phyloP scores from a whole-genome alignment of 768 basidiomycete genomes.

The Tricholoma sp. region DNA sequence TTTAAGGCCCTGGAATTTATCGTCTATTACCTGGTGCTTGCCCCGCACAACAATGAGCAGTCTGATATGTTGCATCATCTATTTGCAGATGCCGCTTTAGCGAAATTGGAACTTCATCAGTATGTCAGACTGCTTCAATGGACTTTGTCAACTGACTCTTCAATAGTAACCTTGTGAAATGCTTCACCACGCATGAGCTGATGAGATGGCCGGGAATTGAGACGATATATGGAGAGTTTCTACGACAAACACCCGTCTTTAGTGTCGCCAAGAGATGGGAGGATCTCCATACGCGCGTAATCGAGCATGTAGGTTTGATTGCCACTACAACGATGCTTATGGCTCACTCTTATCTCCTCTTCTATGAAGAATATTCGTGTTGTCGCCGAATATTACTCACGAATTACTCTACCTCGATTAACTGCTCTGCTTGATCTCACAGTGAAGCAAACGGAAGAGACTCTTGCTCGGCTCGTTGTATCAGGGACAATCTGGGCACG shows the following conservation, averaged over 20 bases:
- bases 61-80: conserved; percentile 93
- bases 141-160: conserved; percentile 8
- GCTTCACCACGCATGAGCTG: conserved; percentile 86
- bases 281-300: conserved; percentile 90
- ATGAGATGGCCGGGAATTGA: conserved; percentile 98
- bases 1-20: conserved; percentile 88
- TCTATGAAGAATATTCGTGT: conserved; percentile 85
- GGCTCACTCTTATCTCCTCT: conserved; percentile 1
- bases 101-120: conserved; percentile 83
- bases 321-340: neutral
- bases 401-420: conserved; percentile 80
- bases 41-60: conserved; percentile 95
- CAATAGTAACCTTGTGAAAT: conserved; percentile 87
- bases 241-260: conserved; percentile 82
- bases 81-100: conserved; percentile 69
- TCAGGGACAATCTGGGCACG: conserved; percentile 92
- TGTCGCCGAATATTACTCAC: conserved; percentile 90
- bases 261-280: conserved; percentile 80
- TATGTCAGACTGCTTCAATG: conserved; percentile 29
- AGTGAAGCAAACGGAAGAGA: conserved; percentile 78
- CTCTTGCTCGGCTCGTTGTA: conserved; percentile 84
- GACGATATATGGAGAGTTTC: conserved; percentile 76
- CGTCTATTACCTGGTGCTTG: conserved; percentile 89
- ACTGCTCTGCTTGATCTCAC: conserved; percentile 85
- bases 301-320: conserved; percentile 78